Base-by-base conservation (phyloP, 768 basidiomycete genomes). In the Tulasnella calospora region DNA sequence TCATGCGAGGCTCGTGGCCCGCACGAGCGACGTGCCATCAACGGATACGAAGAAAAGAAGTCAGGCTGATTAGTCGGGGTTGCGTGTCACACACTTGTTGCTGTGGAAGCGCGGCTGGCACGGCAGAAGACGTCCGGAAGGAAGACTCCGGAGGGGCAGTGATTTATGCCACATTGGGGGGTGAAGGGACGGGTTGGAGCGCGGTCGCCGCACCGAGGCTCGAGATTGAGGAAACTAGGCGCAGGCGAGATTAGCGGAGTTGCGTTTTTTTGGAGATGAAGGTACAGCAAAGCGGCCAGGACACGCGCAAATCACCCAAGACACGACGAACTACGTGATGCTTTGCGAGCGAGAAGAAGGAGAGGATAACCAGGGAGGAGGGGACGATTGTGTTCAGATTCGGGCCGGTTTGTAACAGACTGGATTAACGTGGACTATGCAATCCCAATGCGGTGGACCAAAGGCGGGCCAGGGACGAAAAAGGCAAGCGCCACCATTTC, bases 371-470 rank as follows among this genome's bases (percentile, higher is more conserved):
- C 12, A 61, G 57, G 12, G 57, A 61, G 57, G 57, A 61, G n/a
- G 57, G 57, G 57, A 61, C 57, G 57, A 61, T 61, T 61, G 57
- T 61, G 57, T 61, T 40, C 57, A 61, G 57, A 61, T 61, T 61
- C 57, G 57, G 57, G 57, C 57, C 57, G 57, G n/a, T 61, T 13
- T 61, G 8, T 27, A 61, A 30, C 57, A 61, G 7, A n/a, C n/a
- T 61, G 57, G 57, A 61, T 61, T 61, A 61, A 61, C 57, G 57
- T 61, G 57, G 57, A n/a, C 57, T 61, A 17, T 61, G 7, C n/a
- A 7, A 23, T 61, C 57, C 57, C 57, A n/a, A 61, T 8, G 7
- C 1, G 57, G 57, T 27, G n/a, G 57, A 30, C 23, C 30, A 27
- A 27, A 30, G 57, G 57, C 57, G 57, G 57, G n/a, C 19, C 27